Evolutionary conservation across 2,329 filamentous ascomycete species (phyloP), one percentile per base, ranked within the genome.

Genomic region (Metarhizium guizhouense): DNA sequence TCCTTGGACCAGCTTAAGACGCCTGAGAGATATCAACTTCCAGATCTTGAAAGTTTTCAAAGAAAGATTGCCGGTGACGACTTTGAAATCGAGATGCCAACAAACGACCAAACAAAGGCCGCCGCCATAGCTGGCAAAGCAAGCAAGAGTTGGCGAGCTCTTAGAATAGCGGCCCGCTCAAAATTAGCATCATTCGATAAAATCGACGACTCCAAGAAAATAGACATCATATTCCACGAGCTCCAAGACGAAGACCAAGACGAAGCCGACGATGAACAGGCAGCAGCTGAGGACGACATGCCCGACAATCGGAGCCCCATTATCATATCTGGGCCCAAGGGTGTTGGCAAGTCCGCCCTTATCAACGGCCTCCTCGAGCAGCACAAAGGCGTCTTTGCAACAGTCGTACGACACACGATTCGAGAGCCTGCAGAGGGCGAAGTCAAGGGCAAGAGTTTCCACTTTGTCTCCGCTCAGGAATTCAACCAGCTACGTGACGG

Each of bases 71-170:
- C 86, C 59, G 81, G 85, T 55, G 88, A 90, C 65, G 87, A 95
- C 56, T 84, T 96, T 63, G 90, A 96, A 68, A 83, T 95, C 54
- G 88, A 91, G 20, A 90, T 93, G 79, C 87, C 89, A 10, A 81
- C 81, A 55, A 83, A 79, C 74, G 73, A 81, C 70, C 72, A 80
- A 56, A 79, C 82, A 53, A 82, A 80, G 60, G 72, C 74, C 0
- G 70, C 71, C 13, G 78, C 82, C 20, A 69, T 84, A 7, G 87
- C 88, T 60, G 80, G 85, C 55, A 95, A 95, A 69, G 84, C 86
- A 20, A 96, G 90, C 74, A 93, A 95, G 70, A 87, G 85, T 56
- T 99, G 94, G 94, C 83, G 92, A 62, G 89, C 90, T 5, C 75
- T 99, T 59, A 84, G 94, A 53, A 82, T 95, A 60, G 88, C 90